phyloP scores from a whole-genome alignment of 164 flowering plant species.

The Aristolochia californica region DNA sequence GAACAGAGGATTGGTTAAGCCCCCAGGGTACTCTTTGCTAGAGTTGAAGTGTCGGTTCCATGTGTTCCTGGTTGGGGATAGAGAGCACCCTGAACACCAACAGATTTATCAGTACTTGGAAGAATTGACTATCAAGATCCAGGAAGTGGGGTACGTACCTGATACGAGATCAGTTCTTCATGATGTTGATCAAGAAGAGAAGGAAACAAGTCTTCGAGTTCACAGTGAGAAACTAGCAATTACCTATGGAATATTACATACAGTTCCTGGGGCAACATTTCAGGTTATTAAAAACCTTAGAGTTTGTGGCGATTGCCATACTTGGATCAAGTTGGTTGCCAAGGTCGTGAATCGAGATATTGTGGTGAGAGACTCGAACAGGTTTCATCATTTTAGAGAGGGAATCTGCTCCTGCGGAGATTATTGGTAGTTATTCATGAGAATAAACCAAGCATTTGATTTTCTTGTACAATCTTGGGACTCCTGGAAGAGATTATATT shows the following conservation, averaged over 20 bases:
- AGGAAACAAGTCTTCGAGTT: conserved; percentile 40
- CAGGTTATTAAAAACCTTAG: conserved; percentile 65
- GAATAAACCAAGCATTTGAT: too few species aligned
- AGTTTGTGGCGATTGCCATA: conserved; percentile 72
- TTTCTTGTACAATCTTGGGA: too few species aligned
- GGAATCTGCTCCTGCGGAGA: conserved; percentile 72
- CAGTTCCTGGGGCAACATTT: conserved; percentile 48
- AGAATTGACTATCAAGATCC: conserved; percentile 35
- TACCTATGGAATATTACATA: conserved; percentile 59
- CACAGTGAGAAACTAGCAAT: conserved; percentile 88
- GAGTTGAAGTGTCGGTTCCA: conserved; percentile 65
- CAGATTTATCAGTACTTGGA: conserved; percentile 45
- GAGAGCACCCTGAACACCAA: conserved; percentile 60
- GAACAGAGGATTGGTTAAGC: conserved; percentile 39
- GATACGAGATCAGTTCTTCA: conserved; percentile 51
- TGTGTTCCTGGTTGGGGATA: conserved; percentile 70
- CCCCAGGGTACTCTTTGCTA: conserved; percentile 75
- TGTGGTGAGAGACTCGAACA: conserved; percentile 60
- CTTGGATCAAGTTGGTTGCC: conserved; percentile 47
- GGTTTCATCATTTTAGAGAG: conserved; percentile 65
- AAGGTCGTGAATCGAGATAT: conserved; percentile 47
- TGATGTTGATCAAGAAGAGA: conserved; percentile 76
- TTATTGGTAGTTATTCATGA: conserved; percentile 39
- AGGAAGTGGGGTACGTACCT: conserved; percentile 55
- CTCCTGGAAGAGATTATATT: too few species aligned